These are phyloP conservation scores for Coemansia sp. DNA, from an alignment of 192 early-diverging fungal genomes.

Conservation along the genomic window DNA sequence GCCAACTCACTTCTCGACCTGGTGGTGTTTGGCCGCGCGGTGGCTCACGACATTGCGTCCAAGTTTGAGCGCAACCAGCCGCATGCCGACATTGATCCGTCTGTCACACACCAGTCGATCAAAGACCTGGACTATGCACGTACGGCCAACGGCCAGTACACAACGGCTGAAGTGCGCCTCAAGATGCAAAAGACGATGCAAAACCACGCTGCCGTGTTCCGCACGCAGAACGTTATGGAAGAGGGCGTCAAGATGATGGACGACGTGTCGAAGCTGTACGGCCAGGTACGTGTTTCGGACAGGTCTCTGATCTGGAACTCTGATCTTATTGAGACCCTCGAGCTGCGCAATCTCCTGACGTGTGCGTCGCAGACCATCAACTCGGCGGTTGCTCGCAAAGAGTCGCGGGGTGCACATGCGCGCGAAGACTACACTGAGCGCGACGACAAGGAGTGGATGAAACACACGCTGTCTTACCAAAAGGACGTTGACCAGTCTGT, in stretches of 20 bases:
- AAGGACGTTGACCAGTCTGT: slow-evolving; percentile 73
- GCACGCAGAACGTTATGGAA: slow-evolving; percentile 83
- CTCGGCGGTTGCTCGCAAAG: slow-evolving; percentile 88
- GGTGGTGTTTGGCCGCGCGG: slow-evolving; percentile 97
- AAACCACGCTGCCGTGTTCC: slow-evolving; percentile 94
- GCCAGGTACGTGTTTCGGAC: slow-evolving; percentile 86
- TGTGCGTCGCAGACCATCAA: slow-evolving; percentile 91
- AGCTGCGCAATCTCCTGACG: slow-evolving; percentile 96
- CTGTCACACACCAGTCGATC: slow-evolving; percentile 85
- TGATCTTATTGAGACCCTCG: slow-evolving; percentile 92
- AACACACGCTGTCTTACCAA: slow-evolving; percentile 96
- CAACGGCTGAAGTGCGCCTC: slow-evolving; percentile 83
- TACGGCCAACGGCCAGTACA: slow-evolving; percentile 71
- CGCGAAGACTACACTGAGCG: slow-evolving; percentile 91
- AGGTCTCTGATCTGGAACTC: slow-evolving; percentile 98
- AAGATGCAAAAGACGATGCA: slow-evolving; percentile 99
- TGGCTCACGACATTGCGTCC: slow-evolving; percentile 89
- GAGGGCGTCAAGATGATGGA: slow-evolving; percentile 88
- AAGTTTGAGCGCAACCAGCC: slow-evolving; percentile 87
- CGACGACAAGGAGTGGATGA: slow-evolving; percentile 96
- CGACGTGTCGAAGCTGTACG: slow-evolving; percentile 73
- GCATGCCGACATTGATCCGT: slow-evolving; percentile 73
- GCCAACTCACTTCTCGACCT: slow-evolving; percentile 98
- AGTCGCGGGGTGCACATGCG: slow-evolving; percentile 97
- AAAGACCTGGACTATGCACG: slow-evolving; percentile 95